Base-by-base conservation (phyloP, 2,329 filamentous ascomycete genomes). In the Penicillium brevicompactum region DNA sequence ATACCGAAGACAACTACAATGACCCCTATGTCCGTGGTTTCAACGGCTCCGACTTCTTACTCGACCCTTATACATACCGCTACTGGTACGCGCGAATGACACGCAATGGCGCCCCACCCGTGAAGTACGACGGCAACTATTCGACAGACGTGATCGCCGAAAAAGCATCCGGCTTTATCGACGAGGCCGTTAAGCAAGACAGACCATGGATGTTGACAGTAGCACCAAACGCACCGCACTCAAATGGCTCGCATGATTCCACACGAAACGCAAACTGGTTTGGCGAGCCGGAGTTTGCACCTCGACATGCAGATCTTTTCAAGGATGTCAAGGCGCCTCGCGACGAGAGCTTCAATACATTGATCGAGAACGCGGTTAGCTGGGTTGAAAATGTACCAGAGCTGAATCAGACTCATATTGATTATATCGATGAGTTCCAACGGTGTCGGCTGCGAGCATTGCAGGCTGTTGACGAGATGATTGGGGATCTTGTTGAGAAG, bases 11-110 rank as follows among this genome's bases (percentile, higher is more conserved):
- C 0, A 90, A 87, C 55, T 90, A 88, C 66, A 74, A 87, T 64
- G 74, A 77, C 4, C 82, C 86, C 0, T 78, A 74, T 41, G 78
- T 82, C 0, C 78, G 76, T 1, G 87, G 86, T 0, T 90, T 84
- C 77, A 87, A 79, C 11, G 78, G 77, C 7, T 84, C 81, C 5
- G 80, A 82, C 57, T 82, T 87, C 59, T 74, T 88, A 1, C 74
- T 89, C 1, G 86, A 90, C 57, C 87, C 87, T 0, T 82, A 80
- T 61, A 90, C 87, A 0, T 90, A 90, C 64, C 74, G 81, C 40
- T 90, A 89, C 67, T 78, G 84, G 40, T 86, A 88, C 62, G 77
- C 82, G 1, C 84, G 80, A 7, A 86, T 85, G 70, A 81, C 84
- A 42, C 78, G 82, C 11, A 87, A 90, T 60, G 72, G 77, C 0